Percentiles rank a stretch among this genome's conserved stretches.
phyloP scores from a whole-genome alignment of 768 basidiomycete genomes.

The Asterophora lycoperdoides region DNA sequence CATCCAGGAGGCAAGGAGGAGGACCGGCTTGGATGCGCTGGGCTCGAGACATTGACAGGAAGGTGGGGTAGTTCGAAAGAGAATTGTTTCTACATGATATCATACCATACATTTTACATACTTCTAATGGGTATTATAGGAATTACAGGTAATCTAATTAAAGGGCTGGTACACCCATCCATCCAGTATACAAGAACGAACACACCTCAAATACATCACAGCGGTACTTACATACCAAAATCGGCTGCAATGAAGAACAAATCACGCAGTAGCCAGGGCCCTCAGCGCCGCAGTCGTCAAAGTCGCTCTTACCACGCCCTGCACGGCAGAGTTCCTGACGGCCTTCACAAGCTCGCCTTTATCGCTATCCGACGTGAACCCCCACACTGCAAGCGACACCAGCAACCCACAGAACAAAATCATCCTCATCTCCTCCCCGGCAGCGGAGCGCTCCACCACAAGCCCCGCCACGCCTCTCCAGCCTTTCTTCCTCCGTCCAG shows the following conservation, averaged over 20 bases:
- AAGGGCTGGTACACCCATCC: background rate
- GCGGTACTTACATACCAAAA: too few species aligned
- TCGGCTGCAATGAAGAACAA: background rate
- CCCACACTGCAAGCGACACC: conserved; percentile 48
- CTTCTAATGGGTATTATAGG: conserved; percentile 1
- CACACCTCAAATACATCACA: background rate
- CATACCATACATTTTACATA: background rate
- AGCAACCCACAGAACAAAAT: conserved; percentile 49
- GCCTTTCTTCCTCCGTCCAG: conserved; percentile 36
- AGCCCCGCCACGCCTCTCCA: conserved; percentile 39
- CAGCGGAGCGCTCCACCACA: conserved; percentile 52
- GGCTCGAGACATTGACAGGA: too few species aligned
- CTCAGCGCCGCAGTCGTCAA: background rate
- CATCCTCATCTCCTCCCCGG: conserved; percentile 68
- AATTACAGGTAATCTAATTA: conserved; percentile 4
- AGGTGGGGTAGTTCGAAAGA: too few species aligned
- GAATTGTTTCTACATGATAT: too few species aligned
- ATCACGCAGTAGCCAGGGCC: conserved; percentile 8
- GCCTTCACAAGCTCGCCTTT: background rate
- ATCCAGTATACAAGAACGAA: background rate
- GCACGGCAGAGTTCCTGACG: background rate
- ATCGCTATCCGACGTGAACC: conserved; percentile 26
- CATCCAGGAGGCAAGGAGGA: too few species aligned
- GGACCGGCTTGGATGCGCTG: too few species aligned
- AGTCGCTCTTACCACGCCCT: conserved; percentile 5